Percentiles rank a stretch among this genome's conserved stretches.
phyloP scores from a whole-genome alignment of 176 grass and related monocot genomes.

The Avena insularis region DNA sequence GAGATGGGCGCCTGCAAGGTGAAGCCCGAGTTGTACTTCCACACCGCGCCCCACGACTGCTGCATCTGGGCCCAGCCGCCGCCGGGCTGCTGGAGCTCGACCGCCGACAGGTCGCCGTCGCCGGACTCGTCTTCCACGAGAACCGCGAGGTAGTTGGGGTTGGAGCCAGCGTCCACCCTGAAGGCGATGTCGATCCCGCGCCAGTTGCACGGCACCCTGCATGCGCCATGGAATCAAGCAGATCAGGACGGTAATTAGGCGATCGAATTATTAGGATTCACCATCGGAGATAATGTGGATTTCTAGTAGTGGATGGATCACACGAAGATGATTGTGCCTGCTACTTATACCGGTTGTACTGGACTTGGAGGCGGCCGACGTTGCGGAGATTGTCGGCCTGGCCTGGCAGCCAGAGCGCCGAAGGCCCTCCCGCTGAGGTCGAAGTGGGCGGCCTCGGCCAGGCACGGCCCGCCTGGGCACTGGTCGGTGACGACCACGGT shows the following conservation, averaged over 20 bases:
- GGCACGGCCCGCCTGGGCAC: constrained; percentile 45
- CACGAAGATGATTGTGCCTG: no score
- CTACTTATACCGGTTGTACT: constrained; percentile 51
- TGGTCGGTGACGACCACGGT: constrained; percentile 2
- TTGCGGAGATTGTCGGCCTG: constrained; percentile 64
- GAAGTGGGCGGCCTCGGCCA: constrained; percentile 68
- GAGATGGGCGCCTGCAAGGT: constrained; percentile 58
- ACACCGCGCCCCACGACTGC: constrained; percentile 69
- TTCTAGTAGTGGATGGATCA: neutral
- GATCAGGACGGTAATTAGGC: neutral
- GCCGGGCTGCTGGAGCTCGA: constrained; percentile 58
- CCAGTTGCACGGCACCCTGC: constrained; percentile 78
- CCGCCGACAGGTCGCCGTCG: constrained; percentile 71
- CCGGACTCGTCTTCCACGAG: constrained; percentile 67
- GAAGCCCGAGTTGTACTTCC: constrained; percentile 41
- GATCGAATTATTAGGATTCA: neutral
- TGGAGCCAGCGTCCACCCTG: constrained; percentile 71
- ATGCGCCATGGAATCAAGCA: constrained; percentile 6
- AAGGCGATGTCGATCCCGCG: constrained; percentile 62
- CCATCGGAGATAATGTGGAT: no score
- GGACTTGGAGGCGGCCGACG: constrained; percentile 59
- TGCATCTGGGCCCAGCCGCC: constrained; percentile 47
- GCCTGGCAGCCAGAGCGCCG: constrained; percentile 64
- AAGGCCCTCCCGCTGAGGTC: constrained; percentile 88
- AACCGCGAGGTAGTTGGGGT: constrained; percentile 75